A percentile compares a stretch with the other conserved stretches of the same genome.
These are phyloP conservation scores for Leucogyrophana mollusca DNA, from an alignment of 768 basidiomycete species.

Conservation along the genomic window DNA sequence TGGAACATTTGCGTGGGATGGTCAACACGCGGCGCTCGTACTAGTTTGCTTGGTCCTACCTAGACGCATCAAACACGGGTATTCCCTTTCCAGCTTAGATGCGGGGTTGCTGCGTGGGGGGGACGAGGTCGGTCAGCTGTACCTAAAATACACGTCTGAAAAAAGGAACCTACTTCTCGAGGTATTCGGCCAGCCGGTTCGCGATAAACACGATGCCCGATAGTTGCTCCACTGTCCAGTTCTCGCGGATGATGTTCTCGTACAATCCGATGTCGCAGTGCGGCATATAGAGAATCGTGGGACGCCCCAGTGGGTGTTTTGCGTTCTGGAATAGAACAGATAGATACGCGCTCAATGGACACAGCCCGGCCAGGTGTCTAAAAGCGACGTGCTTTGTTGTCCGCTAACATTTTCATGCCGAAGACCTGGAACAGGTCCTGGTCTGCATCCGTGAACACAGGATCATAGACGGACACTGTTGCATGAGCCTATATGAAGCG, in stretches of 20 bases:
- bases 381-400: slow-evolving; percentile 50
- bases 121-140: slow-evolving; percentile 8
- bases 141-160: slow-evolving; percentile 3
- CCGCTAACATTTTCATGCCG: slow-evolving; percentile 34
- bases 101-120: slow-evolving; percentile 46
- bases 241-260: slow-evolving; percentile 60
- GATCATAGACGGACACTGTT: slow-evolving; percentile 62
- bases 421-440: slow-evolving; percentile 41
- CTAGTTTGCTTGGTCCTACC: slow-evolving; percentile 37
- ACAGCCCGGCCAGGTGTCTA: slow-evolving; percentile 3
- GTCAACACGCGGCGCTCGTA: slow-evolving; percentile 1
- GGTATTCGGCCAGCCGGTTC: slow-evolving; percentile 65
- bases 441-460: slow-evolving; percentile 69
- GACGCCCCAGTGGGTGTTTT: slow-evolving; percentile 29
- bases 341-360: slow-evolving; percentile 8
- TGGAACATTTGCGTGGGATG: slow-evolving; percentile 12
- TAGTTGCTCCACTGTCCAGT: slow-evolving; percentile 52
- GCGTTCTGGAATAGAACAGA: slow-evolving; percentile 27
- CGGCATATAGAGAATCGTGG: slow-evolving; percentile 76
- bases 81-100: slow-evolving; percentile 47
- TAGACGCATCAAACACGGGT: slow-evolving; percentile 52
- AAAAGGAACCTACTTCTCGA: slow-evolving; percentile 52
- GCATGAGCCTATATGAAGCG: slow-evolving; percentile 40
- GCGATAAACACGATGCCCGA: slow-evolving; percentile 56
- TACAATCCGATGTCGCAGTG: slow-evolving; percentile 76